Evolutionary conservation across 2,329 filamentous ascomycete genomes (phyloP).

Genomic region (Diaporthe citrichinensis): DNA sequence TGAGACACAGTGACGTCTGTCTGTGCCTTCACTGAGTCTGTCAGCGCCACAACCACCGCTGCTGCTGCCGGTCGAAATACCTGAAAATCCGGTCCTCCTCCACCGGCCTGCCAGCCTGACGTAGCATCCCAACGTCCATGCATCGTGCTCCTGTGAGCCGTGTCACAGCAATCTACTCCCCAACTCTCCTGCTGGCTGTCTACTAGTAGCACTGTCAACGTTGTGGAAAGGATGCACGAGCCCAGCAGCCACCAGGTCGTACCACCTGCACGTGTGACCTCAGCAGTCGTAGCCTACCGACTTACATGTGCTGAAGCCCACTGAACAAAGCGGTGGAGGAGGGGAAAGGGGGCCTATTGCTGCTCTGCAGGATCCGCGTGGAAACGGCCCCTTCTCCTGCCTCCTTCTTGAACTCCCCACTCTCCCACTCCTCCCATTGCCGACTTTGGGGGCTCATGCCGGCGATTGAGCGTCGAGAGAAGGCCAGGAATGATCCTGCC

Average conservation of each 20-base stretch:
- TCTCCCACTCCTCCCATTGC: background rate
- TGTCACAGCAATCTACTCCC: conserved; percentile 15
- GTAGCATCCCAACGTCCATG: conserved; percentile 30
- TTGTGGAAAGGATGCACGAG: conserved; percentile 28
- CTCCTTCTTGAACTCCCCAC: background rate
- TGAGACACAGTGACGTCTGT: conserved; percentile 20
- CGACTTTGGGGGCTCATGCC: background rate
- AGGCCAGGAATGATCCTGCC: background rate
- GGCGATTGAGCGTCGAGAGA: background rate
- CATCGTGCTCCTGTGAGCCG: conserved; percentile 1
- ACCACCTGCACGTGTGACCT: conserved; percentile 18
- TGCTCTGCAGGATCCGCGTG: background rate
- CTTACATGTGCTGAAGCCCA: conserved; percentile 18
- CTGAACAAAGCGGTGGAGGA: background rate
- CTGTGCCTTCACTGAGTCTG: background rate
- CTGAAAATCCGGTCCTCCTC: background rate
- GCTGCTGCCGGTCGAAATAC: background rate
- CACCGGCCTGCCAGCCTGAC: conserved; percentile 10
- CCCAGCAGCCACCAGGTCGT: conserved; percentile 22
- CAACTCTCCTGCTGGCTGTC: conserved; percentile 7
- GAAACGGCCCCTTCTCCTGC: background rate
- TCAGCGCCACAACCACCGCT: background rate
- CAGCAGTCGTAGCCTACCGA: background rate
- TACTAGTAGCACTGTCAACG: conserved; percentile 8
- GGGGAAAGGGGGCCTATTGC: background rate